Conservation (phyloP, 441 rosid genomes). For the Pelargonium australe region DNA sequence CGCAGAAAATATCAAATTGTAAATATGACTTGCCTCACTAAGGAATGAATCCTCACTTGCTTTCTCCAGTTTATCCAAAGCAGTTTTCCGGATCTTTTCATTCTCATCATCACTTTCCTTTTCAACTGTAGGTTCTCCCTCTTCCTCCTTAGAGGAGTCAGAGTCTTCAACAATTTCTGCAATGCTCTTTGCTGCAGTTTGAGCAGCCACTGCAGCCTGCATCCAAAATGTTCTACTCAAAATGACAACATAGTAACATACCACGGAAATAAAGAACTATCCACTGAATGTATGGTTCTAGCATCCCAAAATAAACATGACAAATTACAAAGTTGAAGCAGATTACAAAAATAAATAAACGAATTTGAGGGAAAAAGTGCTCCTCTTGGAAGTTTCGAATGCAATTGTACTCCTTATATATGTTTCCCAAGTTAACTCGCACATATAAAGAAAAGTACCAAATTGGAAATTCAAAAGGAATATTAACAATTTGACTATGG, state of each 20-base stretch:
- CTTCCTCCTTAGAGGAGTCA: slow-evolving; percentile 55
- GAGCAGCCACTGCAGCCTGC: slow-evolving; percentile 84
- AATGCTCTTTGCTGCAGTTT: slow-evolving; percentile 79
- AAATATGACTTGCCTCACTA: slow-evolving; percentile 64
- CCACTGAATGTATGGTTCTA: not conserved
- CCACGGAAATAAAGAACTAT: not conserved
- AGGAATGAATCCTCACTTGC: slow-evolving; percentile 78
- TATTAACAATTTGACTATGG: not conserved
- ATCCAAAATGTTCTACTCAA: slow-evolving; percentile 22
- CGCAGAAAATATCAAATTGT: not conserved
- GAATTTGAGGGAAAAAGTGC: not conserved
- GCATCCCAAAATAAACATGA: not conserved
- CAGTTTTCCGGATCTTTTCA: slow-evolving; percentile 50
- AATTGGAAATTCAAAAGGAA: not conserved
- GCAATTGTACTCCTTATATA: no score
- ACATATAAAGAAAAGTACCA: not conserved
- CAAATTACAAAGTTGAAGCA: not conserved
- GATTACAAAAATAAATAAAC: not conserved
- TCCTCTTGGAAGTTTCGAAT: not conserved
- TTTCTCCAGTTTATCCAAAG: slow-evolving; percentile 68
- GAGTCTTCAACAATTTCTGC: slow-evolving; percentile 43
- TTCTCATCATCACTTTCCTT: slow-evolving; percentile 60
- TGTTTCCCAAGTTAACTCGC: not conserved
- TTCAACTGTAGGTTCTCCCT: slow-evolving; percentile 36
- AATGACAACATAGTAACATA: slow-evolving; percentile 8